Evolutionary conservation across 495 filamentous ascomycete genomes (phyloP).

Genomic region (Elasticomyces elasticus): DNA sequence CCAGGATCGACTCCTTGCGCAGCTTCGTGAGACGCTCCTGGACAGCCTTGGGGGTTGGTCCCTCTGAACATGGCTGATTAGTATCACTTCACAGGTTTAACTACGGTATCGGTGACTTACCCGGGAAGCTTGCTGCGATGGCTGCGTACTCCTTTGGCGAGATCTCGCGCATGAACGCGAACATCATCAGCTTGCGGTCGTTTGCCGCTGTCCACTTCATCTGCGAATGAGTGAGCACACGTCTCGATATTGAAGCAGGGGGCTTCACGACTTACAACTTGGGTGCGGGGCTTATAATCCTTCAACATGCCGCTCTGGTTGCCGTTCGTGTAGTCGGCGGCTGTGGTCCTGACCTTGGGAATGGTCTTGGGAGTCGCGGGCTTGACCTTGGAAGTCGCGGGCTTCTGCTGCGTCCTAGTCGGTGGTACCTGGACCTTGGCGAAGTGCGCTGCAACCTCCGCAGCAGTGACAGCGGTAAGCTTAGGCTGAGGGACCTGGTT

Average conservation of each 20-base stretch:
- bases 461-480: neutral
- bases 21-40: conserved; percentile 3
- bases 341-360: neutral
- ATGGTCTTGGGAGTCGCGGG: no score
- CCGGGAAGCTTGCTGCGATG: conserved; percentile 1
- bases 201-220: neutral
- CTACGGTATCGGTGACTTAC: neutral
- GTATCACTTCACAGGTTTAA: neutral
- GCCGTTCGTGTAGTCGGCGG: neutral
- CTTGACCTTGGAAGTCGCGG: neutral
- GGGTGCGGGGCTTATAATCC: neutral
- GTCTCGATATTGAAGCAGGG: neutral
- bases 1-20: neutral
- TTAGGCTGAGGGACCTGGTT: no score
- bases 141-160: neutral
- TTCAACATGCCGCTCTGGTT: neutral
- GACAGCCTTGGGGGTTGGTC: neutral
- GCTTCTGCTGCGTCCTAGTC: no score
- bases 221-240: neutral
- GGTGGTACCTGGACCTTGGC: neutral
- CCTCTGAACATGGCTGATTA: neutral
- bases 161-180: conserved; percentile 1
- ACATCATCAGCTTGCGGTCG: neutral
- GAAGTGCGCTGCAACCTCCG: neutral
- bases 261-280: neutral